phyloP scores from a whole-genome alignment of 768 basidiomycete genomes.

The Termitomyces sp. region DNA sequence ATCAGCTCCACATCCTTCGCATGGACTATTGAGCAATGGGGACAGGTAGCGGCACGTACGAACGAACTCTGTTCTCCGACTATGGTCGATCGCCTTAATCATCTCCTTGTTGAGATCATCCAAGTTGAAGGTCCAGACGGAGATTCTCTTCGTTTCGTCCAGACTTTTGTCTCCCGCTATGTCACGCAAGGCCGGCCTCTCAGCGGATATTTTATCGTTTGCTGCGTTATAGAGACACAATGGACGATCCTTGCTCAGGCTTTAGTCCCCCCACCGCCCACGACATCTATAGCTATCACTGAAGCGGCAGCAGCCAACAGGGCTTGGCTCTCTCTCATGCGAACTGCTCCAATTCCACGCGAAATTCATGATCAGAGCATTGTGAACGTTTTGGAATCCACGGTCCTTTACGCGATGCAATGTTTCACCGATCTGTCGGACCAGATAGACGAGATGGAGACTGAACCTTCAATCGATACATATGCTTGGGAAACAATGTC shows the following conservation, averaged over 20 bases:
- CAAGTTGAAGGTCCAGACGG: constrained; percentile 46
- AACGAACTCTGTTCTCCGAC: constrained; percentile 58
- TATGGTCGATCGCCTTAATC: constrained; percentile 70
- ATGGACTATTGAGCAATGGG: constrained; percentile 71
- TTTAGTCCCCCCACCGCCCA: constrained; percentile 30
- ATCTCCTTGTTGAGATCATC: constrained; percentile 59
- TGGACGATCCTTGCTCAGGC: constrained; percentile 84
- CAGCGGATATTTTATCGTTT: constrained; percentile 85
- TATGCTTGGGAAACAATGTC: constrained; percentile 94
- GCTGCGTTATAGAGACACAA: constrained; percentile 80
- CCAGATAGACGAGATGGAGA: constrained; percentile 81
- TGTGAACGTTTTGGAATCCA: constrained; percentile 36
- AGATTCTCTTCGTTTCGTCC: constrained; percentile 52
- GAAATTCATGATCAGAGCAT: constrained; percentile 33
- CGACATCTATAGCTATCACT: constrained; percentile 24
- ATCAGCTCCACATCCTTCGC: constrained; percentile 72
- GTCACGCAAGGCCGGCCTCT: constrained; percentile 71
- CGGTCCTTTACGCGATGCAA: constrained; percentile 60
- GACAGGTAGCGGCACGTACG: constrained; percentile 44
- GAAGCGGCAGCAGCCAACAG: constrained; percentile 84
- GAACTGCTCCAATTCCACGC: constrained; percentile 39
- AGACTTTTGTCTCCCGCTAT: constrained; percentile 72
- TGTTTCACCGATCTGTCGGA: constrained; percentile 73
- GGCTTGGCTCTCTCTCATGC: constrained; percentile 71
- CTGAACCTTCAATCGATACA: constrained; percentile 75